These are phyloP conservation scores for Mortierella sp. DNA, from an alignment of 371 early-diverging fungal genomes.

Conservation along the genomic window DNA sequence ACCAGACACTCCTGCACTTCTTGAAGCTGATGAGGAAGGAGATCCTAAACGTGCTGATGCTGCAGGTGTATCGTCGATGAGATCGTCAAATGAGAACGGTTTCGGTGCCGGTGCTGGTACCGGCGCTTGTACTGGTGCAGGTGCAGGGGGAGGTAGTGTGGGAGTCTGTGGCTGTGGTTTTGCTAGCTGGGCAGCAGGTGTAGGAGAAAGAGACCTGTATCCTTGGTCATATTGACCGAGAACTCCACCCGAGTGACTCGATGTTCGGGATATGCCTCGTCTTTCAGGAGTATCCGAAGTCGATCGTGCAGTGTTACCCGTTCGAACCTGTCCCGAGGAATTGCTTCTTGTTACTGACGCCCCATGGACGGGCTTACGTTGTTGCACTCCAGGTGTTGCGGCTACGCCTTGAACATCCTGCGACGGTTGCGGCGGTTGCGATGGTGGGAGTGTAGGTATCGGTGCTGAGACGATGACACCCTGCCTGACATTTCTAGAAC, in stretches of 20 bases:
- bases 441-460: too few species aligned
- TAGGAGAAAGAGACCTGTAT: not conserved
- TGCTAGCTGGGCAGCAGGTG: not conserved
- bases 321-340: not conserved
- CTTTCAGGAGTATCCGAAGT: slow-evolving; percentile 11
- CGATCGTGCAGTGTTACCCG: slow-evolving; percentile 13
- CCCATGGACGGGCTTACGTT: slow-evolving; percentile 15
- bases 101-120: slow-evolving; percentile 20
- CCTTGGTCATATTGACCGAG: slow-evolving; percentile 6
- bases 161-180: not conserved
- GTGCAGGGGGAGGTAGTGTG: not conserved
- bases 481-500: not conserved
- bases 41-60: slow-evolving; percentile 1
- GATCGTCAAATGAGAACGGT: slow-evolving; percentile 53
- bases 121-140: slow-evolving; percentile 12
- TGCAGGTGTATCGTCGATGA: slow-evolving; percentile 23
- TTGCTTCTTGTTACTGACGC: not conserved
- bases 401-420: not conserved
- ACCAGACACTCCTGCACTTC: slow-evolving; percentile 2
- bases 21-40: slow-evolving; percentile 6
- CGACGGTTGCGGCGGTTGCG: not conserved
- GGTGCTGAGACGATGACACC: not conserved
- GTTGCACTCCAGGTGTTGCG: slow-evolving; percentile 1
- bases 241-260: slow-evolving; percentile 9
- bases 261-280: slow-evolving; percentile 12